These are phyloP conservation scores for Eutrema yunnanense DNA, from an alignment of 345 rosid species.

Conservation along the genomic window DNA sequence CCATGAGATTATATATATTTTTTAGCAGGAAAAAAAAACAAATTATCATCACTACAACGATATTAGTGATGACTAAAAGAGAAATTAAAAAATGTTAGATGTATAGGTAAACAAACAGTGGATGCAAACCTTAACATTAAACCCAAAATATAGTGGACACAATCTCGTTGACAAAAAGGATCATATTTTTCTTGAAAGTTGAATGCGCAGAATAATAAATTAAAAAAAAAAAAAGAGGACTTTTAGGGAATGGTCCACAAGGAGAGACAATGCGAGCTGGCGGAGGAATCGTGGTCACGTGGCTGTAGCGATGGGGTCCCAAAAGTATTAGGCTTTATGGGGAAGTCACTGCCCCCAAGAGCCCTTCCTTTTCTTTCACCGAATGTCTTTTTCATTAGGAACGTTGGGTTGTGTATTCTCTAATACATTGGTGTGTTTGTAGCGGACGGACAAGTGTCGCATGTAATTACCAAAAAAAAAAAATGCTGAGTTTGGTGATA, in stretches of 20 bases:
- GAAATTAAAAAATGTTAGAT: not conserved
- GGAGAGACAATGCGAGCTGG: constrained; percentile 27
- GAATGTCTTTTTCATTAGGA: not conserved
- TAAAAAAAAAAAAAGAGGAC: not conserved
- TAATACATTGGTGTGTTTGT: not conserved
- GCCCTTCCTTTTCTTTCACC: not conserved
- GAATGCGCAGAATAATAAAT: not conserved
- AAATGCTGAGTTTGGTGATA: too few relatives aligned
- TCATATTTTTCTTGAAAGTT: not conserved
- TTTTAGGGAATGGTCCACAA: constrained; percentile 17
- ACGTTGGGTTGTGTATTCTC: not conserved
- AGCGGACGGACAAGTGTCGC: not conserved
- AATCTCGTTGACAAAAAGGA: not conserved
- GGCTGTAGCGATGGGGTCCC: constrained; percentile 16
- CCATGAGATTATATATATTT: not conserved
- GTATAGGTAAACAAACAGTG: not conserved
- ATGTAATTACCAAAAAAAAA: too few relatives aligned
- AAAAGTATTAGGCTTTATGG: not conserved
- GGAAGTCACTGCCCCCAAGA: not conserved
- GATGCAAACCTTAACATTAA: not conserved
- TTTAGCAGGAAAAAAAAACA: not conserved
- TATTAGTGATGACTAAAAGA: not conserved
- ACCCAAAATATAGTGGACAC: not conserved
- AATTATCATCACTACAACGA: not conserved
- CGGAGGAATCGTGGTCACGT: constrained; percentile 28